A percentile compares a stretch with the other conserved stretches of the same genome.
These are phyloP conservation scores for Ambispora gerdemannii DNA, from an alignment of 192 early-diverging fungal genomes.

Conservation along the genomic window DNA sequence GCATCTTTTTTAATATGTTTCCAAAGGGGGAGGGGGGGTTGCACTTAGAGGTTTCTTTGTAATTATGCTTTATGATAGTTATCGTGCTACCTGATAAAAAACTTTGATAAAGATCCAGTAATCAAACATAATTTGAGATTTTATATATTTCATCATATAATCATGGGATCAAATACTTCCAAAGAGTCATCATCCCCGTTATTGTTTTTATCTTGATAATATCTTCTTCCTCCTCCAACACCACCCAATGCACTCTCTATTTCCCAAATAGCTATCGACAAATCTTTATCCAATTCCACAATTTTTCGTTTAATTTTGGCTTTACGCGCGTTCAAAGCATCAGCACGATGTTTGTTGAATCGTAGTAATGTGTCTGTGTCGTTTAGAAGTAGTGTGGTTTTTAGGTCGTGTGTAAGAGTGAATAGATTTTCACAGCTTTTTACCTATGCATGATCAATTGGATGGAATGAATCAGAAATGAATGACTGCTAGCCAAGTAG, in stretches of 20 bases:
- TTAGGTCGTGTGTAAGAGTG: constrained; percentile 26
- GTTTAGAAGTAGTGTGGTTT: constrained; percentile 23
- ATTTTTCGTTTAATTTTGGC: constrained; percentile 29
- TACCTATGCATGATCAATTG: background rate
- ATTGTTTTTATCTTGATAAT: too few species aligned
- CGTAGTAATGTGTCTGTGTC: constrained; percentile 25
- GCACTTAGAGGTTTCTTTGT: too few species aligned
- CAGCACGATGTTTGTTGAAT: constrained; percentile 5
- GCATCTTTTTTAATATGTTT: too few species aligned
- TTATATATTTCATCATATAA: too few species aligned
- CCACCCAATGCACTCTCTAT: constrained; percentile 28
- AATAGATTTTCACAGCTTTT: constrained; percentile 24
- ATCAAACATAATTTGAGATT: too few species aligned
- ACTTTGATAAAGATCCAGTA: too few species aligned
- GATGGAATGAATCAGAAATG: background rate
- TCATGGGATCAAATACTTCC: too few species aligned
- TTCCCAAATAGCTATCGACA: constrained; percentile 28
- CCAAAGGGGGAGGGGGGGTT: too few species aligned
- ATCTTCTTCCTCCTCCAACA: too few species aligned
- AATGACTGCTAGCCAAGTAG: background rate
- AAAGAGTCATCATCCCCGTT: too few species aligned
- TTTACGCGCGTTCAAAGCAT: constrained; percentile 6
- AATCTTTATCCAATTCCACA: constrained; percentile 17
- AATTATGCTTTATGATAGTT: too few species aligned
- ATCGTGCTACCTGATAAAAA: too few species aligned